These are phyloP conservation scores for Verticillium longisporum DNA, from an alignment of 2,329 filamentous ascomycete species.

Conservation along the genomic window DNA sequence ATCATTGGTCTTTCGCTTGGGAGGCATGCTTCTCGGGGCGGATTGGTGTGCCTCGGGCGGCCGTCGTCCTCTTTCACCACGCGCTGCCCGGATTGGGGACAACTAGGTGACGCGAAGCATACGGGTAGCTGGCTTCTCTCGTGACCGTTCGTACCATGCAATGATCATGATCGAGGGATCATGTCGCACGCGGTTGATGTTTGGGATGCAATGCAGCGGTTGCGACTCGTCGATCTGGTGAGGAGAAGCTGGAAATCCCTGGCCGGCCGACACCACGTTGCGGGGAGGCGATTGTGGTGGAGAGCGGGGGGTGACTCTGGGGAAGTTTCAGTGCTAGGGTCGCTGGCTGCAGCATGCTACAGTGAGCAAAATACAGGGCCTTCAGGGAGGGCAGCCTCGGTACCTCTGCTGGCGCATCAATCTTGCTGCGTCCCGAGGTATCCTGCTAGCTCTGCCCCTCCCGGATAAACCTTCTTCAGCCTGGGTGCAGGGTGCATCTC, in stretches of 20 bases:
- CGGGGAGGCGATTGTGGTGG: neutral
- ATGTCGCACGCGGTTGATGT: neutral
- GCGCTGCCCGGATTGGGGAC: neutral
- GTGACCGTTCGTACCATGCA: neutral
- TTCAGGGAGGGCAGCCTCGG: neutral
- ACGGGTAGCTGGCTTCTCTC: neutral
- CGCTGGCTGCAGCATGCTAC: neutral
- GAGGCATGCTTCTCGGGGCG: constrained; percentile 24
- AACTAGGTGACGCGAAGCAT: neutral
- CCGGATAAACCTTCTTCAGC: neutral
- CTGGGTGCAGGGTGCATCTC: neutral
- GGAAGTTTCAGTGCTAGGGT: neutral
- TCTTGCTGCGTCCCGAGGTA: neutral
- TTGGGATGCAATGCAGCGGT: neutral
- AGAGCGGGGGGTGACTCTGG: neutral
- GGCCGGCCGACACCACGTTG: neutral
- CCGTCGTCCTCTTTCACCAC: neutral
- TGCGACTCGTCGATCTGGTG: neutral
- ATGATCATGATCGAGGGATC: neutral
- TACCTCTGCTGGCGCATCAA: neutral
- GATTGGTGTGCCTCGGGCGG: neutral
- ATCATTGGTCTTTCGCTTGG: constrained; percentile 27
- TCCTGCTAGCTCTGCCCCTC: neutral
- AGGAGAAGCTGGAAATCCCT: neutral
- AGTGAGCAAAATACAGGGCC: neutral